Percentiles rank a stretch among this genome's conserved stretches.
phyloP scores from a whole-genome alignment of 1,284 basidiomycete species.

The Cutaneotrichosporon dermatis region DNA sequence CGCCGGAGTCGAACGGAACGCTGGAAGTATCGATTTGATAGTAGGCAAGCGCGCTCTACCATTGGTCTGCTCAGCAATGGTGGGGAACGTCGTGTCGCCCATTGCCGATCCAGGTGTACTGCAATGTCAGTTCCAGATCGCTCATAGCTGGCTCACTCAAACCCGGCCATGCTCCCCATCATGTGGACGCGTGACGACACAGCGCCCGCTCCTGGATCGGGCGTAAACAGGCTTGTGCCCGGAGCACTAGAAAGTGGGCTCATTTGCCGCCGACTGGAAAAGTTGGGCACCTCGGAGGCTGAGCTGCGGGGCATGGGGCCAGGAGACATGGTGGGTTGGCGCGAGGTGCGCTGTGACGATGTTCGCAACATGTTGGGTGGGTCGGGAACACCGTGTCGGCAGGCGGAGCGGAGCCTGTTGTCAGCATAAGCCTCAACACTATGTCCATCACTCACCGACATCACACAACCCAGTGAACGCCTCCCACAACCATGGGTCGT shows the following conservation, averaged over 20 bases:
- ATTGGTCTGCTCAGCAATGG: slow-evolving; percentile 21
- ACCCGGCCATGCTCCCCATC: slow-evolving; percentile 30
- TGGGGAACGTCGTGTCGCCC: slow-evolving; percentile 39
- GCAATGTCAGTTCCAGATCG: not conserved
- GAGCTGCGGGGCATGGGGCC: slow-evolving; percentile 46
- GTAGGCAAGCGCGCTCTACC: slow-evolving; percentile 33
- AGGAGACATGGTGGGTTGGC: slow-evolving; percentile 55
- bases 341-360: slow-evolving; percentile 32
- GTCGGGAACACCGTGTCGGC: slow-evolving; percentile 29
- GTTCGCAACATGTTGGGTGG: slow-evolving; percentile 25
- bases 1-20: slow-evolving; percentile 27
- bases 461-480: slow-evolving; percentile 84
- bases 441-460: slow-evolving; percentile 59
- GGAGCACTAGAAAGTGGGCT: slow-evolving; percentile 24
- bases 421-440: not conserved
- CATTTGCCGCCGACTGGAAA: slow-evolving; percentile 54
- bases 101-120: slow-evolving; percentile 31
- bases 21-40: slow-evolving; percentile 25
- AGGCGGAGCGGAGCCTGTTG: slow-evolving; percentile 28
- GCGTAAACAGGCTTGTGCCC: slow-evolving; percentile 69
- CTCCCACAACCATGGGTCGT: slow-evolving; percentile 86
- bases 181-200: slow-evolving; percentile 24
- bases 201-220: slow-evolving; percentile 48
- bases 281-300: slow-evolving; percentile 47
- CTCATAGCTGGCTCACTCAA: slow-evolving; percentile 32